Evolutionary conservation across 148 eudicot genomes (phyloP).

Genomic region (Rhododendron vialii): DNA sequence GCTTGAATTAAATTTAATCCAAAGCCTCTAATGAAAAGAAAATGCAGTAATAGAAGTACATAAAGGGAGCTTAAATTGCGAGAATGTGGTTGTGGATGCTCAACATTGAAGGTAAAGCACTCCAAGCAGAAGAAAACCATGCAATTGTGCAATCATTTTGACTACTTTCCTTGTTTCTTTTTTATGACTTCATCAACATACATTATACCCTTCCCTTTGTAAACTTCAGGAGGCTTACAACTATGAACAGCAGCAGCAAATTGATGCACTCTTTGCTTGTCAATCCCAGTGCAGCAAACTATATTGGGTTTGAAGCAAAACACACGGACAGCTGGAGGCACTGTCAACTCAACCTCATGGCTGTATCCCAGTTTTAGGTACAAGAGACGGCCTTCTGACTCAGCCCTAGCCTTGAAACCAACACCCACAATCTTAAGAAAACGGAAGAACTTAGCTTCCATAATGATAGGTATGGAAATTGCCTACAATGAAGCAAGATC

Average conservation of each 20-base stretch:
- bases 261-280: conserved; percentile 59
- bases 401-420: conserved; percentile 82
- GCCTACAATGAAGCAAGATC: not conserved
- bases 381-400: conserved; percentile 65
- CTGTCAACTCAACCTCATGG: conserved; percentile 70
- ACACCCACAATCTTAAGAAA: conserved; percentile 75
- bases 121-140: no score
- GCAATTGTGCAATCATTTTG: conserved; percentile 25
- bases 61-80: no score
- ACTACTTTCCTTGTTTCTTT: conserved; percentile 61
- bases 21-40: no score
- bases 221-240: conserved; percentile 66
- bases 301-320: conserved; percentile 60
- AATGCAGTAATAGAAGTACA: no score
- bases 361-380: conserved; percentile 67
- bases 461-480: conserved; percentile 8
- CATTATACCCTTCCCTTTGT: conserved; percentile 69
- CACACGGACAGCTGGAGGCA: conserved; percentile 68
- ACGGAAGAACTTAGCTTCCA: conserved; percentile 79
- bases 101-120: no score
- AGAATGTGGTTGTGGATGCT: no score
- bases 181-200: conserved; percentile 66
- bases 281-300: conserved; percentile 58
- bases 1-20: not conserved
- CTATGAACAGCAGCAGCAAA: conserved; percentile 66